Conservation (phyloP, 2,329 filamentous ascomycete genomes). For the Trichoderma hamatum region DNA sequence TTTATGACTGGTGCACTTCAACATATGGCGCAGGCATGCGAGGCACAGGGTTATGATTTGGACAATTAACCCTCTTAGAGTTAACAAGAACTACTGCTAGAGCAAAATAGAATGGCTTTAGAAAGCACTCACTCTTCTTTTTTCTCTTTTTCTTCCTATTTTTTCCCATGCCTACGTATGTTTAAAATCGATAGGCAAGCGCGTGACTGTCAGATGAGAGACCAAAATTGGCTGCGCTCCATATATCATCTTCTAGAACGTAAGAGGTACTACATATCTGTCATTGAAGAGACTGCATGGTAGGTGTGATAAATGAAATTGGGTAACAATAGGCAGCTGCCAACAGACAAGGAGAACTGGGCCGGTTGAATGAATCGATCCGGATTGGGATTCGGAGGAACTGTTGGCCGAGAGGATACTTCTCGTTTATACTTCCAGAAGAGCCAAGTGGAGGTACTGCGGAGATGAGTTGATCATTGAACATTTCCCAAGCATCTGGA, state of each 20-base stretch:
- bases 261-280: neutral
- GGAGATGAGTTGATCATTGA: neutral
- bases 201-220: neutral
- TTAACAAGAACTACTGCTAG: slow-evolving; percentile 12
- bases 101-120: slow-evolving; percentile 12
- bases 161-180: neutral
- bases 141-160: neutral
- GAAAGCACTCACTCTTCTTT: neutral
- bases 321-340: neutral
- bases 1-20: slow-evolving; percentile 26
- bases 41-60: slow-evolving; percentile 1
- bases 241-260: neutral
- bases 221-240: neutral
- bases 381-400: slow-evolving; percentile 24
- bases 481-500: neutral
- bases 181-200: neutral
- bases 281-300: neutral
- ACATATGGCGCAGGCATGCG: slow-evolving; percentile 28
- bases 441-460: neutral
- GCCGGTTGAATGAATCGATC: slow-evolving; percentile 22
- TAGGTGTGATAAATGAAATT: neutral
- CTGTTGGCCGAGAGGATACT: neutral
- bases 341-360: neutral
- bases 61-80: slow-evolving; percentile 13
- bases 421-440: neutral